Base-by-base conservation (phyloP, 768 basidiomycete genomes). In the button mushroom (Agaricus bisporus) region DNA sequence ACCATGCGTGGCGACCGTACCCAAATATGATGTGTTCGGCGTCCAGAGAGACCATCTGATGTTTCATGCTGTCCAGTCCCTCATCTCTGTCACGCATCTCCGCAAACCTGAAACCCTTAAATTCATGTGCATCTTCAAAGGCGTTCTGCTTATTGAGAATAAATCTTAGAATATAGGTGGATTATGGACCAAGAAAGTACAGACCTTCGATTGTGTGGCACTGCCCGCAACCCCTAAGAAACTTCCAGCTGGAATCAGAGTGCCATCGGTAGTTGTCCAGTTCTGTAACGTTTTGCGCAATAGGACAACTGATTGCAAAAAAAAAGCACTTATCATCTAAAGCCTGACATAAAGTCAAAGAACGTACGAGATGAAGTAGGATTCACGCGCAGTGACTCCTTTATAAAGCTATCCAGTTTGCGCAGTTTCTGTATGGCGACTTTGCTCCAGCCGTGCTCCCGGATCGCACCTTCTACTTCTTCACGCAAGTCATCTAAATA, bases 391-490 rank as follows among this genome's bases (percentile, higher is more conserved):
- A 54, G 55, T 3, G 70, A 70, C 54, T 78, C 77, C 51, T 71
- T 70, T 29, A 77, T 53, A 58, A 78, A 76, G 53, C 76, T 79
- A 51, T 77, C 74, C 11, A 77, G 37, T 58, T 73, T 72, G 52
- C 64, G 62, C 67, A 78, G 68, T 48, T 70, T 70, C n/a, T 59
- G 60, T 49, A 77, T 60, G 1, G 68, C 61, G 11, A 61, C 56
- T 48, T 72, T 71, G 0, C 63, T 64, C 67, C 70, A 75, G 17
- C 67, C 73, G 11, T 73, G 64, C 5, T 63, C 58, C 1, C 46
- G 41, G 12, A 74, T 41, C 6, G 71, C 61, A 1, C 47, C 45
- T 39, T 75, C 70, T 2, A 76, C 64, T 59, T 81, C 78, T 48
- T 76, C 69, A 0, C 77, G 69, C 25, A 80, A 43, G 11, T 67